Evolutionary conservation across 768 basidiomycete species (phyloP).

Genomic region (Tylopilus intermedius): DNA sequence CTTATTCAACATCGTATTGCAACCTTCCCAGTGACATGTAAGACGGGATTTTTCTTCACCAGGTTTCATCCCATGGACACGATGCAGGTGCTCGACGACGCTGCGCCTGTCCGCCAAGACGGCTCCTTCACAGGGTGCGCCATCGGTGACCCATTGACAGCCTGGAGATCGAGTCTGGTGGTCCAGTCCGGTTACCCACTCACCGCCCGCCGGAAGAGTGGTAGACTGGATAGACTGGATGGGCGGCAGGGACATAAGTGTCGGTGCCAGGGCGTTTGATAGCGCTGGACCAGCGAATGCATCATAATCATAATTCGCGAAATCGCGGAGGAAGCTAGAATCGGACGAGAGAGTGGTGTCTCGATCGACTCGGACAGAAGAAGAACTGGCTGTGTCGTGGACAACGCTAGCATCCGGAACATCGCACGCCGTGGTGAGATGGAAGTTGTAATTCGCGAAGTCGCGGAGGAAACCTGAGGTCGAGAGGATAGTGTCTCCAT

Average conservation of each 20-base stretch:
- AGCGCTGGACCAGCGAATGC: not conserved
- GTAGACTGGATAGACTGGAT: not conserved
- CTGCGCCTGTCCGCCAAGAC: constrained; percentile 13
- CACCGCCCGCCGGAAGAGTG: not conserved
- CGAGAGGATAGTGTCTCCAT: not conserved
- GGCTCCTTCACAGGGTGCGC: not conserved
- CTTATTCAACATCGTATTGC: constrained; percentile 19
- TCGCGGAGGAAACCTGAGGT: not conserved
- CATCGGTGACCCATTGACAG: constrained; percentile 15
- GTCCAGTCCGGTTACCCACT: not conserved
- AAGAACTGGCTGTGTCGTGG: too few relatives aligned
- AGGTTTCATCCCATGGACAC: constrained; percentile 5
- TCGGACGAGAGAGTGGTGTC: too few relatives aligned
- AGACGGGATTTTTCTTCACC: constrained; percentile 17
- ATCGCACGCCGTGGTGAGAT: too few relatives aligned
- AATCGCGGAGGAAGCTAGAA: not conserved
- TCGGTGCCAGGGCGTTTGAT: not conserved
- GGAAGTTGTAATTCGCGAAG: not conserved
- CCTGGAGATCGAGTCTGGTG: not conserved
- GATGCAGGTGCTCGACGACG: constrained; percentile 17
- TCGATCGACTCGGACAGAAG: too few relatives aligned
- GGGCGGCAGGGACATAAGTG: not conserved
- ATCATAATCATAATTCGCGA: not conserved
- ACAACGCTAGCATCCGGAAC: too few relatives aligned
- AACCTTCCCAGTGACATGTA: constrained; percentile 20